Evolutionary conservation across 176 grass and related monocot species (phyloP).

Genomic region (Carex littledalei): DNA sequence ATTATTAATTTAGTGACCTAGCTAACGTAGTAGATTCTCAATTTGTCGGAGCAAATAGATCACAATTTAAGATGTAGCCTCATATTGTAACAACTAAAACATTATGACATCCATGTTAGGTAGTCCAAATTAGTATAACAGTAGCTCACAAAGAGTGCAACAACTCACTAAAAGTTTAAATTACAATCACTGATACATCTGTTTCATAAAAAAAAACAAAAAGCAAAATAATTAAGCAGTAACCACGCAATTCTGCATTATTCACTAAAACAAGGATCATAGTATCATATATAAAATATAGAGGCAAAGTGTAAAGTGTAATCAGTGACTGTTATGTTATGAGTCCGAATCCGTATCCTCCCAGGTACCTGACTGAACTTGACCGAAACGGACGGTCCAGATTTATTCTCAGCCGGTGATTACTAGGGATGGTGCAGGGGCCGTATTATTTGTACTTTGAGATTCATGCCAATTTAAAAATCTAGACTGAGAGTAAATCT

Average conservation of each 20-base stretch:
- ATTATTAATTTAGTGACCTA: background rate
- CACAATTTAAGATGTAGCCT: background rate
- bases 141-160: background rate
- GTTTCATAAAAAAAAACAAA: background rate
- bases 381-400: too few relatives aligned
- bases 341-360: too few relatives aligned
- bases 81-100: background rate
- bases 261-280: too few relatives aligned
- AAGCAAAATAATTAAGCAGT: background rate
- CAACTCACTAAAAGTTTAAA: background rate
- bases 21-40: conserved; percentile 8
- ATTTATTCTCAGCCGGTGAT: too few relatives aligned
- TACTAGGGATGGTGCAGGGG: too few relatives aligned
- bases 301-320: too few relatives aligned
- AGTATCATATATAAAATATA: too few relatives aligned
- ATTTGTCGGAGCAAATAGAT: conserved; percentile 15
- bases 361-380: too few relatives aligned
- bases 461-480: too few relatives aligned
- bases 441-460: too few relatives aligned
- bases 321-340: too few relatives aligned
- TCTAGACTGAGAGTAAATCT: too few relatives aligned
- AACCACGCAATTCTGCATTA: background rate
- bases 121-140: background rate
- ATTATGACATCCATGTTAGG: background rate
- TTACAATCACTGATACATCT: background rate